Percentiles rank a stretch among this genome's conserved stretches.
Evolutionary conservation across 345 rosid species (phyloP).

Genomic region (thale cress (Arabidopsis thaliana)): TAIR10.1 NC_003070.9:3360001-3360500

Average conservation of each 20-base stretch:
- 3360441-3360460: slow-evolving; percentile 87
- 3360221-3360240: slow-evolving; percentile 81
- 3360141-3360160: slow-evolving; percentile 67
- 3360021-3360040: slow-evolving; percentile 53
- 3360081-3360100: slow-evolving; percentile 71
- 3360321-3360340: slow-evolving; percentile 92
- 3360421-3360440: slow-evolving; percentile 83
- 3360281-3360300: slow-evolving; percentile 12
- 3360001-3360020: slow-evolving; percentile 43
- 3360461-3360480: slow-evolving; percentile 65
- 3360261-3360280: slow-evolving; percentile 12
- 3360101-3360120: slow-evolving; percentile 82
- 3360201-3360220: slow-evolving; percentile 87
- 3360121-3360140: slow-evolving; percentile 83
- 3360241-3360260: slow-evolving; percentile 17
- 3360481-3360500: slow-evolving; percentile 30
- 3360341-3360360: slow-evolving; percentile 93
- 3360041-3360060: slow-evolving; percentile 74
- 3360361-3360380: slow-evolving; percentile 91
- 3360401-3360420: slow-evolving; percentile 97
- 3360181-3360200: slow-evolving; percentile 84
- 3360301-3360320: slow-evolving; percentile 21
- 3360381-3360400: slow-evolving; percentile 92
- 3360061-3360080: slow-evolving; percentile 56
- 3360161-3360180: slow-evolving; percentile 80